Conservation (phyloP, 2,329 filamentous ascomycete species). For the Phaeosphaeria sp. region DNA sequence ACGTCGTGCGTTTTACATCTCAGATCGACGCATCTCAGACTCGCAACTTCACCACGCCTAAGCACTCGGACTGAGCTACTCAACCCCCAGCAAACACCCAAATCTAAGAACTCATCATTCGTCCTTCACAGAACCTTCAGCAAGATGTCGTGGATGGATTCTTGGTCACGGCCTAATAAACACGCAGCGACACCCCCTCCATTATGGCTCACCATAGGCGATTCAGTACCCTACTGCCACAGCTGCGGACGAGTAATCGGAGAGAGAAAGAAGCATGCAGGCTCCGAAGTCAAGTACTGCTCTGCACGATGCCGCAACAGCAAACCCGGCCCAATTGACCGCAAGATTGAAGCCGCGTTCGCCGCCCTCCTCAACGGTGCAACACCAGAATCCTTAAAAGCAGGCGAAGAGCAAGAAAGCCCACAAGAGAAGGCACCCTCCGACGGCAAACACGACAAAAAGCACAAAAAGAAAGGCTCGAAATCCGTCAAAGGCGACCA, state of each 20-base stretch:
- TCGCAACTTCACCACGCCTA: not conserved
- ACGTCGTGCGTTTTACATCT: slow-evolving; percentile 30
- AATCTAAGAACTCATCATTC: not conserved
- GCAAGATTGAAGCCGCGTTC: slow-evolving; percentile 61
- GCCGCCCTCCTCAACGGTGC: slow-evolving; percentile 49
- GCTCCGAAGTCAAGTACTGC: slow-evolving; percentile 62
- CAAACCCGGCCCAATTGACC: slow-evolving; percentile 60
- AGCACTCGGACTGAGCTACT: not conserved
- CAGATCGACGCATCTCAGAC: slow-evolving; percentile 8
- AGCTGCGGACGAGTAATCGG: slow-evolving; percentile 65
- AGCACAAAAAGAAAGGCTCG: slow-evolving; percentile 36
- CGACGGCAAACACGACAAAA: slow-evolving; percentile 17
- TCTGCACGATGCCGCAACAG: slow-evolving; percentile 61
- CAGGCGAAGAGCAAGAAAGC: slow-evolving; percentile 1
- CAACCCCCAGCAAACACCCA: not conserved
- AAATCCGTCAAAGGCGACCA: slow-evolving; percentile 57
- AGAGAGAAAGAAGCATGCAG: slow-evolving; percentile 42
- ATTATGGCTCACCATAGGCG: slow-evolving; percentile 59
- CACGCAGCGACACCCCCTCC: slow-evolving; percentile 57
- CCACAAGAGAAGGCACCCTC: slow-evolving; percentile 5
- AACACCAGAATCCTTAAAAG: slow-evolving; percentile 38
- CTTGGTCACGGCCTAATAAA: slow-evolving; percentile 54
- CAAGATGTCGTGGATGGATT: slow-evolving; percentile 59
- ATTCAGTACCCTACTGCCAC: slow-evolving; percentile 62
- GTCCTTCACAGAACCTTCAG: not conserved